These are phyloP conservation scores for Pseudozyma thailandica DNA, from an alignment of 1,284 basidiomycete species.

Conservation along the genomic window DNA sequence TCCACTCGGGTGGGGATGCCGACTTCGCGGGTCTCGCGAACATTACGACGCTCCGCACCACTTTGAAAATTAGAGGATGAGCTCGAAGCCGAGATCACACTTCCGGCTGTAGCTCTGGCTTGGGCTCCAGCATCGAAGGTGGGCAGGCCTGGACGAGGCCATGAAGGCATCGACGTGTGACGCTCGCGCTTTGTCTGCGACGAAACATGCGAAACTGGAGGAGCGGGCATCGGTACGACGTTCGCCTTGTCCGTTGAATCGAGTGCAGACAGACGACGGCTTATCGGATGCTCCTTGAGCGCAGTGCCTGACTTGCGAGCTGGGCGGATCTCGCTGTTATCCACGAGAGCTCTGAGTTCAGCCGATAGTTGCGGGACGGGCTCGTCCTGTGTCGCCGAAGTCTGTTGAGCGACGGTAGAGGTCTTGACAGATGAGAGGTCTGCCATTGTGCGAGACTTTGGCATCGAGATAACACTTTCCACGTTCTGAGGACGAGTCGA, in stretches of 20 bases:
- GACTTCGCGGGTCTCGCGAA: slow-evolving; percentile 34
- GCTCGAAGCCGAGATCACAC: background rate
- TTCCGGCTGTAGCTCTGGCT: background rate
- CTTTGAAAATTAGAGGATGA: background rate
- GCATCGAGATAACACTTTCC: slow-evolving; percentile 10
- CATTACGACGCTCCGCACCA: slow-evolving; percentile 17
- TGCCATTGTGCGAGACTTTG: slow-evolving; percentile 36
- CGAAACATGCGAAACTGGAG: slow-evolving; percentile 3
- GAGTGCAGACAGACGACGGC: slow-evolving; percentile 31
- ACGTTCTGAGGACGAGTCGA: slow-evolving; percentile 7
- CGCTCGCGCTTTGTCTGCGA: slow-evolving; percentile 23
- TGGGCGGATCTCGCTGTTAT: slow-evolving; percentile 37
- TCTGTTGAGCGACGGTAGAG: slow-evolving; percentile 5
- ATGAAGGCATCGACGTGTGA: slow-evolving; percentile 42
- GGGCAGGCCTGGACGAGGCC: slow-evolving; percentile 38
- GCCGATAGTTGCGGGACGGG: slow-evolving; percentile 49
- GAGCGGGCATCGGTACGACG: slow-evolving; percentile 7
- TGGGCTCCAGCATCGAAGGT: slow-evolving; percentile 1
- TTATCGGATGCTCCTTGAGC: slow-evolving; percentile 49
- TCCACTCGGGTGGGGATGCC: slow-evolving; percentile 40
- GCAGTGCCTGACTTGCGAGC: slow-evolving; percentile 51
- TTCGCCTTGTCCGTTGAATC: slow-evolving; percentile 14
- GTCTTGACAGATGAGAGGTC: slow-evolving; percentile 24
- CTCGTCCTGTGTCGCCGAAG: slow-evolving; percentile 18
- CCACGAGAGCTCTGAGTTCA: slow-evolving; percentile 52